A percentile compares a stretch with the other conserved stretches of the same genome.
These are phyloP conservation scores for Entophlyctis luteolus DNA, from an alignment of 192 early-diverging fungal species.

Conservation along the genomic window DNA sequence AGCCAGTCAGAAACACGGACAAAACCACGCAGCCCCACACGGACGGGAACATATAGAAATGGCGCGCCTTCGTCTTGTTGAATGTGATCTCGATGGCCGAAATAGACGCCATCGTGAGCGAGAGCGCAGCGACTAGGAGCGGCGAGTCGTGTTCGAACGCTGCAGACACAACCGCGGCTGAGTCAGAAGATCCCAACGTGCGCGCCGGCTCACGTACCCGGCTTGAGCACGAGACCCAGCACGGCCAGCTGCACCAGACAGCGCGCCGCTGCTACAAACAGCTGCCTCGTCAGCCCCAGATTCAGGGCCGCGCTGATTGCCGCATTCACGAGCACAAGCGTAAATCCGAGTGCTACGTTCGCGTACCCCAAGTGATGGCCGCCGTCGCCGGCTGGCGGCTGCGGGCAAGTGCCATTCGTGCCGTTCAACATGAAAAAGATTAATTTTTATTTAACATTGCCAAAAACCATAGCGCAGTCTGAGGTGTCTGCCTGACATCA, in stretches of 20 bases:
- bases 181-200: background rate
- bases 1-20: constrained; percentile 51
- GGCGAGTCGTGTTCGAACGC: background rate
- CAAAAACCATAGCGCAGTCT: too few relatives aligned
- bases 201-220: constrained; percentile 3
- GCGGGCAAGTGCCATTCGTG: background rate
- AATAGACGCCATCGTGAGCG: constrained; percentile 20
- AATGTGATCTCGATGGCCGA: constrained; percentile 40
- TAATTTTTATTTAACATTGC: too few relatives aligned
- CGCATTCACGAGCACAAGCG: constrained; percentile 57
- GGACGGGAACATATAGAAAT: constrained; percentile 67
- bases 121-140: background rate
- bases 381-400: background rate
- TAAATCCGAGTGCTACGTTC: constrained; percentile 58
- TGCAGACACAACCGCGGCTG: background rate
- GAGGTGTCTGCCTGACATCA: too few relatives aligned
- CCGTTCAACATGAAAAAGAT: too few relatives aligned
- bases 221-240: constrained; percentile 50
- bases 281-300: constrained; percentile 59
- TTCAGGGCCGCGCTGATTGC: constrained; percentile 59
- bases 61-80: constrained; percentile 65
- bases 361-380: background rate
- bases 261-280: constrained; percentile 66
- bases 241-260: constrained; percentile 69
- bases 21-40: constrained; percentile 47